These are phyloP conservation scores for Ananas comosus DNA, from an alignment of 176 grass and related monocot genomes.

Conservation along the genomic window DNA sequence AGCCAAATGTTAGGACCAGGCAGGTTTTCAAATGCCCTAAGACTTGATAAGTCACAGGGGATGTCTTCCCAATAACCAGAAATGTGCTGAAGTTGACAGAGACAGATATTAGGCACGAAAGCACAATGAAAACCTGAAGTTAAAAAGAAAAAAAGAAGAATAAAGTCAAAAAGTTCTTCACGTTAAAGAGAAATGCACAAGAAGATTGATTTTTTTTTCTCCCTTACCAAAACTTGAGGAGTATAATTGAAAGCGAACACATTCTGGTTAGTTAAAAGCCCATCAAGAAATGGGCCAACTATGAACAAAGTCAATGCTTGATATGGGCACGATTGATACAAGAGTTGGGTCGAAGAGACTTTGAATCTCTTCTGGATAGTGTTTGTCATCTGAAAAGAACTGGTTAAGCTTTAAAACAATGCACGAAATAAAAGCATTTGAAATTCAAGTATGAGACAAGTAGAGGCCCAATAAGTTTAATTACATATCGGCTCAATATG, in stretches of 20 bases:
- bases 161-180: background rate
- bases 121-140: slow-evolving; percentile 7
- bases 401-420: slow-evolving; percentile 12
- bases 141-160: background rate
- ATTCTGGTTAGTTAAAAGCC: slow-evolving; percentile 8
- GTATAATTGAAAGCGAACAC: slow-evolving; percentile 19
- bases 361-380: slow-evolving; percentile 24
- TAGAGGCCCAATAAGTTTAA: background rate
- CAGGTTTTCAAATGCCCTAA: slow-evolving; percentile 12
- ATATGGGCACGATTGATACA: slow-evolving; percentile 16
- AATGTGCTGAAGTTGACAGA: slow-evolving; percentile 16
- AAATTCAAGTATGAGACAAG: background rate
- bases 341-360: slow-evolving; percentile 20
- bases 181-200: background rate
- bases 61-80: slow-evolving; percentile 14
- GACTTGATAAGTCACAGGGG: slow-evolving; percentile 6
- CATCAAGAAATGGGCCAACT: slow-evolving; percentile 15
- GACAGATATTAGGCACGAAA: slow-evolving; percentile 11
- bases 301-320: slow-evolving; percentile 17
- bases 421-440: background rate
- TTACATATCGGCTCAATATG: background rate
- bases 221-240: slow-evolving; percentile 16
- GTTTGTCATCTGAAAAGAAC: slow-evolving; percentile 18
- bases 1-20: slow-evolving; percentile 5
- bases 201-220: background rate